A percentile compares a stretch with the other conserved stretches of the same genome.
Evolutionary conservation across 257 asterid species (phyloP).

Genomic region (Cynanchum wilfordii): DNA sequence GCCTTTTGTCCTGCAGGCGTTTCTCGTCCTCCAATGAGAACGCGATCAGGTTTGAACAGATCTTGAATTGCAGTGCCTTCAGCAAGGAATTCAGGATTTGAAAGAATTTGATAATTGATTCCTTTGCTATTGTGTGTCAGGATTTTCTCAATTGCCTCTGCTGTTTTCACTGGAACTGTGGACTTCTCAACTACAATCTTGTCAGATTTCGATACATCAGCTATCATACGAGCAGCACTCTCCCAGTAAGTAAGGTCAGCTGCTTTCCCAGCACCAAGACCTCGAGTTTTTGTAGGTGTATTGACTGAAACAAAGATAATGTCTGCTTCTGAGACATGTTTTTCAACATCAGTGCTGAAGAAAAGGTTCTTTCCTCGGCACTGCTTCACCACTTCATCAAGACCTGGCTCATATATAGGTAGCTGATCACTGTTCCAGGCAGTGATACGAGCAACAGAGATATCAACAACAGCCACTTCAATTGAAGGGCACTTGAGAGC

Average conservation of each 20-base stretch:
- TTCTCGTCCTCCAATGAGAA: slow-evolving; percentile 87
- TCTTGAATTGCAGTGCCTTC: slow-evolving; percentile 38
- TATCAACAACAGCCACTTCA: slow-evolving; percentile 36
- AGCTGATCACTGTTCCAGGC: slow-evolving; percentile 35
- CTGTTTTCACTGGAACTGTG: slow-evolving; percentile 40
- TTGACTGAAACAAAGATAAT: slow-evolving; percentile 33
- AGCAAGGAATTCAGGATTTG: slow-evolving; percentile 35
- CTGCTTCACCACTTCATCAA: slow-evolving; percentile 31
- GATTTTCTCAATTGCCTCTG: slow-evolving; percentile 32
- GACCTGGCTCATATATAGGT: slow-evolving; percentile 39
- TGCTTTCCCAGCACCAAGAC: slow-evolving; percentile 40
- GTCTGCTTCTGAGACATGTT: slow-evolving; percentile 31
- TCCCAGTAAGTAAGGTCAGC: slow-evolving; percentile 39
- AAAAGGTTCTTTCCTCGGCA: slow-evolving; percentile 35
- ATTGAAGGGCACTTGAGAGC: slow-evolving; percentile 33
- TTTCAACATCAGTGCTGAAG: slow-evolving; percentile 32
- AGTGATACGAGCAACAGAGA: slow-evolving; percentile 23
- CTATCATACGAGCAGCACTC: slow-evolving; percentile 39
- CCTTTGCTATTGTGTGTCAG: slow-evolving; percentile 34
- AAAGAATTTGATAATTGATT: slow-evolving; percentile 29
- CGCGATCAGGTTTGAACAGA: slow-evolving; percentile 26
- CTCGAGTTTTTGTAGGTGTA: slow-evolving; percentile 34
- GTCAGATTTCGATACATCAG: slow-evolving; percentile 29
- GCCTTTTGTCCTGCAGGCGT: slow-evolving; percentile 66
- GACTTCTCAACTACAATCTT: slow-evolving; percentile 37